Evolutionary conservation across 2,329 filamentous ascomycete genomes (phyloP).

Genomic region (Xylaria multiplex): DNA sequence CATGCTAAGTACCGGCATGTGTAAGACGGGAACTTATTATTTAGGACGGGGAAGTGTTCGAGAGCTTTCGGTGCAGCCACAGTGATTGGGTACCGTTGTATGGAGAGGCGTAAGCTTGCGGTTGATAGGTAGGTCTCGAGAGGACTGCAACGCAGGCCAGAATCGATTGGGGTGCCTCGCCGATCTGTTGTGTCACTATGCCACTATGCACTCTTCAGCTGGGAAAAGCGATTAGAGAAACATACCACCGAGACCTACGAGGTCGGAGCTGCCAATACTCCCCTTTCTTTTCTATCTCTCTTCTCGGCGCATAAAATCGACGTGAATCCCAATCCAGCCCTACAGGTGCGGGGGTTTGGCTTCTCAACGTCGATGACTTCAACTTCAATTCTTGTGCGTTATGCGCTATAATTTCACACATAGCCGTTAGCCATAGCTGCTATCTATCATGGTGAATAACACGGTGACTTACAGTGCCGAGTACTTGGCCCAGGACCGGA

Average conservation of each 20-base stretch:
- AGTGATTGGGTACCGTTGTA: slow-evolving; percentile 14
- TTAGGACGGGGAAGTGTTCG: slow-evolving; percentile 1
- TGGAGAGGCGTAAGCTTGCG: not conserved
- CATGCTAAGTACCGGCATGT: not conserved
- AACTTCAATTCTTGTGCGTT: not conserved
- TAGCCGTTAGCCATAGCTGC: not conserved
- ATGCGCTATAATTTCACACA: slow-evolving; percentile 9
- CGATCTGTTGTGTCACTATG: slow-evolving; percentile 11
- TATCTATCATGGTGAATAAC: slow-evolving; percentile 17
- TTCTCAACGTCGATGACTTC: not conserved
- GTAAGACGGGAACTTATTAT: slow-evolving; percentile 4
- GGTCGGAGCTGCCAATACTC: not conserved
- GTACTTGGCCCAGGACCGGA: slow-evolving; percentile 42
- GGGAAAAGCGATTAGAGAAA: not conserved
- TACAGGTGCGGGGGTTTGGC: not conserved
- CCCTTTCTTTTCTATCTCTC: not conserved
- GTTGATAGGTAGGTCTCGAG: slow-evolving; percentile 8
- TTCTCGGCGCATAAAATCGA: slow-evolving; percentile 5
- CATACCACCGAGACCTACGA: not conserved
- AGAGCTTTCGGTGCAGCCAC: slow-evolving; percentile 4
- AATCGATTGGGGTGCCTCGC: slow-evolving; percentile 5
- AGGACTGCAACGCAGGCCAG: not conserved
- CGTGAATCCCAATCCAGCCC: not conserved
- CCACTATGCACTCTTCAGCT: slow-evolving; percentile 1
- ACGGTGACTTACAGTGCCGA: slow-evolving; percentile 37